Base-by-base conservation (phyloP, 1,284 basidiomycete genomes). In the Exobasidium cylindrosporum region DNA sequence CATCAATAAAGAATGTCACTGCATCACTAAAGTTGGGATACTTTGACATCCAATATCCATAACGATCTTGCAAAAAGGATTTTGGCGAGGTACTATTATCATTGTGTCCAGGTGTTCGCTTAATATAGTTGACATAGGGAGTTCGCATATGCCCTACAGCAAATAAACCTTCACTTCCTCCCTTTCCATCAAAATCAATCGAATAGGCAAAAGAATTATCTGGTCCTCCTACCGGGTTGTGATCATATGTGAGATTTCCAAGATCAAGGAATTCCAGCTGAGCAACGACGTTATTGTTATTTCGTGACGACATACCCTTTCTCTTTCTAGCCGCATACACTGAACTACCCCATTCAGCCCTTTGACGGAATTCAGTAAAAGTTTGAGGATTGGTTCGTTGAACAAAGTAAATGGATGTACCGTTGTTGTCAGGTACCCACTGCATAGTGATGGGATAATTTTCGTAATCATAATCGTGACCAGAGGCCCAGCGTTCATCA, bases 1-100 rank as follows among this genome's bases (percentile, higher is more conserved):
- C 86, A 63, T 87, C 85, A 21, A 88, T 79, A 6, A 77, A 74
- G 62, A 81, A 78, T 4, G 68, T 64, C 26, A 81, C 76, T 2
- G 70, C 74, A 43, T 74, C 77, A 24, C 85, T 84, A 26, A 75
- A 61, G 54, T 59, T 65, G 55, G 69, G 63, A 46, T 71, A 78
- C 32, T 69, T 55, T 58, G 69, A 62, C 61, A 67, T 63, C 77
- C 77, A 79, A 63, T 75, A 76, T 11, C 73, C 77, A 61, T 73
- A 77, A 2, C 73, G 69, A 50, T 74, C 70, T 58, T 77, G 58
- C 54, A 70, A 70, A 60, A 70, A 77, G 61, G 60, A 68, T 21
- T 55, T 58, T 13, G 47, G 47, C 5, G 14, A 13, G 24, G 44
- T 50, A 62, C 66, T 65, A 53, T 69, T 71, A 54, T 52, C 47